phyloP scores from a whole-genome alignment of 495 filamentous ascomycete species.

The Amniculicola lignicola region DNA sequence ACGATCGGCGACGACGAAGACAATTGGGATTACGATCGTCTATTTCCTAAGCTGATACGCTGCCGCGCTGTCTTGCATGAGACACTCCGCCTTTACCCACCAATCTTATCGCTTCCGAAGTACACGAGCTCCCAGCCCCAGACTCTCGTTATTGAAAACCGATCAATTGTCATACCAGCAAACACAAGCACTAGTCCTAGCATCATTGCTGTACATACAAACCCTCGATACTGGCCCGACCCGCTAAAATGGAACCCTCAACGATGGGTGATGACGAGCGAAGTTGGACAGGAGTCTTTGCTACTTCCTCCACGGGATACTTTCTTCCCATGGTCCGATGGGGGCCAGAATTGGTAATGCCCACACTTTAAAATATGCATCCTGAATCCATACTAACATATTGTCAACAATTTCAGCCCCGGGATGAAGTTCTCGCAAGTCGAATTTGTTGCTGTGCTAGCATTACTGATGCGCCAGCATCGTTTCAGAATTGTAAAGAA shows the following conservation, averaged over 20 bases:
- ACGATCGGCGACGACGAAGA: slow-evolving; percentile 23
- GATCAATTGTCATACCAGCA: slow-evolving; percentile 39
- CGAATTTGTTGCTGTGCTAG: slow-evolving; percentile 23
- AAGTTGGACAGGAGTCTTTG: background rate
- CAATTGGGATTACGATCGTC: slow-evolving; percentile 35
- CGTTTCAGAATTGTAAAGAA: slow-evolving; percentile 30
- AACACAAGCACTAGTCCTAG: slow-evolving; percentile 40
- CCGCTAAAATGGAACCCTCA: slow-evolving; percentile 41
- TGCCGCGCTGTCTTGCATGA: slow-evolving; percentile 34
- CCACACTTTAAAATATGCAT: too few species aligned
- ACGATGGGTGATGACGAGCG: slow-evolving; percentile 28
- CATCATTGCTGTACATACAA: slow-evolving; percentile 42
- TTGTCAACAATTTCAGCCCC: too few species aligned
- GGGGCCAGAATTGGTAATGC: slow-evolving; percentile 12
- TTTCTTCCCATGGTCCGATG: slow-evolving; percentile 20
- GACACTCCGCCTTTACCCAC: slow-evolving; percentile 47
- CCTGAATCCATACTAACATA: too few species aligned
- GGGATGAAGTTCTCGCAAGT: slow-evolving; percentile 21
- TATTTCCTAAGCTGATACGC: slow-evolving; percentile 12
- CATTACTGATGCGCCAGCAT: slow-evolving; percentile 43
- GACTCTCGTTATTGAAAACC: slow-evolving; percentile 30
- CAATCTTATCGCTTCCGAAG: slow-evolving; percentile 43
- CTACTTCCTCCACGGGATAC: background rate
- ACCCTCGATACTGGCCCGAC: slow-evolving; percentile 47
- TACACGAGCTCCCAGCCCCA: slow-evolving; percentile 34